Conservation (phyloP, 2,329 filamentous ascomycete genomes). For the Alternaria arborescens region DNA sequence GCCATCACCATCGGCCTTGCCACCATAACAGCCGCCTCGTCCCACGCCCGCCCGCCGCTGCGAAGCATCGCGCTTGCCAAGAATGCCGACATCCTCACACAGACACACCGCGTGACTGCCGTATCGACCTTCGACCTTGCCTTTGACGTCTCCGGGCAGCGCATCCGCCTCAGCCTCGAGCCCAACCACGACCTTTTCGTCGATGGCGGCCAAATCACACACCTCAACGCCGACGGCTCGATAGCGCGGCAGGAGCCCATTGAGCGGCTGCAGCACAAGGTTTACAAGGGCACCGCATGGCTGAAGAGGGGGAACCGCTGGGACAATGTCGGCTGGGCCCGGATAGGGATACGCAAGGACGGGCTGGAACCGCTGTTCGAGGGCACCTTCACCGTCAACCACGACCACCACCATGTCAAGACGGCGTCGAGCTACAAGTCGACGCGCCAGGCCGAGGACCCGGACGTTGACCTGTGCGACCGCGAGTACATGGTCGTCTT, state of each 20-base stretch:
- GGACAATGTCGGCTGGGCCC: slow-evolving; percentile 85
- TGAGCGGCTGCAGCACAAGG: slow-evolving; percentile 75
- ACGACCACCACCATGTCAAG: slow-evolving; percentile 88
- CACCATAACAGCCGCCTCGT: slow-evolving; percentile 39
- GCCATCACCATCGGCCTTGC: slow-evolving; percentile 34
- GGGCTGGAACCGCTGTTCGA: slow-evolving; percentile 84
- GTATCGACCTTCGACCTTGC: slow-evolving; percentile 84
- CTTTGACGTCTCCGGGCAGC: slow-evolving; percentile 73
- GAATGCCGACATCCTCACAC: slow-evolving; percentile 78
- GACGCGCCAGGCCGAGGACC: slow-evolving; percentile 75
- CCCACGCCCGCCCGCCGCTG: slow-evolving; percentile 72
- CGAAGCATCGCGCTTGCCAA: slow-evolving; percentile 76
- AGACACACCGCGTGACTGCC: slow-evolving; percentile 79
- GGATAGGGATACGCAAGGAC: slow-evolving; percentile 80
- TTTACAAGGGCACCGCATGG: slow-evolving; percentile 84
- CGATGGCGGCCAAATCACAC: slow-evolving; percentile 76
- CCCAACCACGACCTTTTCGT: slow-evolving; percentile 91
- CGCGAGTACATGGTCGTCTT: slow-evolving; percentile 89
- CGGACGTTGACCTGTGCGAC: slow-evolving; percentile 64
- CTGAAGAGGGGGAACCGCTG: slow-evolving; percentile 79
- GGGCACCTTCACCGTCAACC: slow-evolving; percentile 82
- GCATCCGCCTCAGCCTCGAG: slow-evolving; percentile 80
- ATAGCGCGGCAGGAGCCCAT: slow-evolving; percentile 73
- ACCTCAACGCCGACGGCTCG: slow-evolving; percentile 75
- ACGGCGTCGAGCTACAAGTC: slow-evolving; percentile 75